Percentiles rank a stretch among this genome's conserved stretches.
These are phyloP conservation scores for Echites panduratus DNA, from an alignment of 257 asterid genomes.

Conservation along the genomic window DNA sequence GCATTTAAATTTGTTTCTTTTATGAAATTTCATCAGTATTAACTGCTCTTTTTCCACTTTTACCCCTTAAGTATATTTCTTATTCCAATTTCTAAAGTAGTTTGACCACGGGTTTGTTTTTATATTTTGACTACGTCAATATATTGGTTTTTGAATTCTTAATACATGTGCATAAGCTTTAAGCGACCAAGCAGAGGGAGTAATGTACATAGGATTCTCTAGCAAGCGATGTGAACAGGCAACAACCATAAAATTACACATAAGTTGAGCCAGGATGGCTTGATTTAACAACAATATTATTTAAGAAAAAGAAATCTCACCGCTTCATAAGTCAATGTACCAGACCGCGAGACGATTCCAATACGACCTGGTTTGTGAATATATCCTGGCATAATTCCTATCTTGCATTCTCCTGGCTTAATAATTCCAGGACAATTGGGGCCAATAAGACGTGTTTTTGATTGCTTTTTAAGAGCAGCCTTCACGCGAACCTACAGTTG, in stretches of 20 bases:
- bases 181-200: too few species aligned
- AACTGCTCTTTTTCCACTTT: too few species aligned
- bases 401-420: constrained; percentile 98
- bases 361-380: constrained; percentile 96
- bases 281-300: background rate
- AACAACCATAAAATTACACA: background rate
- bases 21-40: too few species aligned
- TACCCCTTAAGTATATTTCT: too few species aligned
- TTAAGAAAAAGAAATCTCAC: constrained; percentile 42
- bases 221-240: background rate
- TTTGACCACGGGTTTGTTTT: too few species aligned
- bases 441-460: constrained; percentile 86
- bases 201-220: background rate
- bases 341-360: constrained; percentile 92
- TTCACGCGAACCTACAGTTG: constrained; percentile 67
- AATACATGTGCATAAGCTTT: too few species aligned
- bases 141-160: too few species aligned
- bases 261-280: background rate
- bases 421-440: constrained; percentile 98
- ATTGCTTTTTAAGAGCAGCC: constrained; percentile 77
- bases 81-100: too few species aligned
- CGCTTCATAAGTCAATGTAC: constrained; percentile 87
- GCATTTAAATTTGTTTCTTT: too few species aligned
- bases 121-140: too few species aligned
- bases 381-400: constrained; percentile 98